A percentile compares a stretch with the other conserved stretches of the same genome.
phyloP scores from a whole-genome alignment of 2,329 filamentous ascomycete genomes.

The Teratosphaeria nubilosa region DNA sequence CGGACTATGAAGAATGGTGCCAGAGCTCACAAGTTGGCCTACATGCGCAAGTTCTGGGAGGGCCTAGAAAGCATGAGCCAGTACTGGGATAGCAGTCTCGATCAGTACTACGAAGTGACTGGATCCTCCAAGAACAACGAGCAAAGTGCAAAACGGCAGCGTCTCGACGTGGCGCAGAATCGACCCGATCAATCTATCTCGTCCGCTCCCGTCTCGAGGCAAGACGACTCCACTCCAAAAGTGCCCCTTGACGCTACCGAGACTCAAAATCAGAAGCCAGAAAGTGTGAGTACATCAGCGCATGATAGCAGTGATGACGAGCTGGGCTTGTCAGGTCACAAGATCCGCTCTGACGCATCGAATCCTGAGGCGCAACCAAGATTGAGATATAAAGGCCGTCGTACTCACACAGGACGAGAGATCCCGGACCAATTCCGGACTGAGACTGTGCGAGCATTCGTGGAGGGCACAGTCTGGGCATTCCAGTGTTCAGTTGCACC shows the following conservation, averaged over 20 bases:
- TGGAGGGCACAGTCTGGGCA: constrained; percentile 49
- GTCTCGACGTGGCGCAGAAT: constrained; percentile 6
- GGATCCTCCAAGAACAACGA: constrained; percentile 7
- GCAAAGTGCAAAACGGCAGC: constrained; percentile 17
- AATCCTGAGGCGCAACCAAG: constrained; percentile 4
- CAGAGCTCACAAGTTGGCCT: constrained; percentile 41
- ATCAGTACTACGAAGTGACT: constrained; percentile 40
- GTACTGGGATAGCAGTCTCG: constrained; percentile 52
- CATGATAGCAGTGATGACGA: not conserved
- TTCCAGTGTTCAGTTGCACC: constrained; percentile 45
- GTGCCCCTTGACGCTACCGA: not conserved
- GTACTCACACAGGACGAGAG: constrained; percentile 45
- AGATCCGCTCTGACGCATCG: not conserved
- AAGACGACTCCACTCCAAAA: not conserved
- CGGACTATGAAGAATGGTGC: constrained; percentile 33
- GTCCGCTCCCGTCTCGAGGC: not conserved
- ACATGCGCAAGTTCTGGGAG: constrained; percentile 52
- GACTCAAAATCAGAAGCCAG: not conserved
- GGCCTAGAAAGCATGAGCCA: constrained; percentile 49
- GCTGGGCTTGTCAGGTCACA: not conserved
- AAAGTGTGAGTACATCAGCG: not conserved
- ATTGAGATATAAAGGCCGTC: constrained; percentile 45
- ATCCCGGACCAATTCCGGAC: constrained; percentile 51
- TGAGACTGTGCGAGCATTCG: constrained; percentile 45
- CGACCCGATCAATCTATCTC: not conserved